A percentile compares a stretch with the other conserved stretches of the same genome.
Conservation (phyloP, 108 stramenopile species). For the Cyclostephanos tholiformis region DNA sequence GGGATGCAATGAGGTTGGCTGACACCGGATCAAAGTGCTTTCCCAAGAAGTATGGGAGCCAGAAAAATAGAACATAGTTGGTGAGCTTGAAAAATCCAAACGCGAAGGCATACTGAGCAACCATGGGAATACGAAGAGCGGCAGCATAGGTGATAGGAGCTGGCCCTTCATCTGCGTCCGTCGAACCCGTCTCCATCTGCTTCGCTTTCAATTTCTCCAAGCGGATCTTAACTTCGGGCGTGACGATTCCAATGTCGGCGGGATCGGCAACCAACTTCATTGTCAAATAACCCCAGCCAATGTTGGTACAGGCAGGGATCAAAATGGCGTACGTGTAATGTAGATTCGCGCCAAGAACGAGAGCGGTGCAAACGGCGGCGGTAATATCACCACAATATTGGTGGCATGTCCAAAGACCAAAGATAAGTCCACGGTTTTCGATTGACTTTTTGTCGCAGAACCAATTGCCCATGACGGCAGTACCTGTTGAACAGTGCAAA, state of each 20-base stretch:
- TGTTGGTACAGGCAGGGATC: conserved; percentile 85
- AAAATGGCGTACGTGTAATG: conserved; percentile 90
- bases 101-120: conserved; percentile 92
- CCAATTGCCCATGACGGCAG: conserved; percentile 98
- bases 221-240: conserved; percentile 80
- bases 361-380: conserved; percentile 86
- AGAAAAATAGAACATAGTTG: conserved; percentile 97
- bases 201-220: conserved; percentile 76
- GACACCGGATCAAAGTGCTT: conserved; percentile 86
- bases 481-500: conserved; percentile 52
- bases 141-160: conserved; percentile 80
- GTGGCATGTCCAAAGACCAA: conserved; percentile 98
- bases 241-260: conserved; percentile 86
- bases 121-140: conserved; percentile 90
- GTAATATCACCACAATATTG: conserved; percentile 95
- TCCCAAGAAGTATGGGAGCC: conserved; percentile 94
- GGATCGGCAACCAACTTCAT: conserved; percentile 85
- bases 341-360: conserved; percentile 69
- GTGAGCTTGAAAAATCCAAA: conserved; percentile 98
- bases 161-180: conserved; percentile 72
- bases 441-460: conserved; percentile 82
- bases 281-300: conserved; percentile 87
- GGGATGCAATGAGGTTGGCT: conserved; percentile 92
- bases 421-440: conserved; percentile 93
- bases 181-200: conserved; percentile 62